These are phyloP conservation scores for Phytophthora hibernalis DNA, from an alignment of 352 stramenopile genomes.

Conservation along the genomic window DNA sequence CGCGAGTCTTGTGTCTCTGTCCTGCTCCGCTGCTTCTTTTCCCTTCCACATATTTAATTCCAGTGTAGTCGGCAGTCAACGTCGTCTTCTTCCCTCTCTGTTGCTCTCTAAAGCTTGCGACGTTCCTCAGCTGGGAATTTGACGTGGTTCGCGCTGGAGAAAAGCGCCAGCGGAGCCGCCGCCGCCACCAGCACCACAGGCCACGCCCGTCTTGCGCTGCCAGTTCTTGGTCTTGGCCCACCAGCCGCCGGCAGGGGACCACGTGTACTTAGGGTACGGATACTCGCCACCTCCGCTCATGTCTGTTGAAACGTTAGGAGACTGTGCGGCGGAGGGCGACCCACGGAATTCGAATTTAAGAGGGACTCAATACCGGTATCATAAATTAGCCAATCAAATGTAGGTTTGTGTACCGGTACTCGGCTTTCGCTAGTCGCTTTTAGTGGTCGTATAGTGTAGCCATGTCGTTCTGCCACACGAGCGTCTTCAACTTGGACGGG, in stretches of 20 bases:
- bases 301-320: slow-evolving; percentile 16
- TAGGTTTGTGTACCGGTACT: background rate
- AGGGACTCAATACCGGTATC: background rate
- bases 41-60: slow-evolving; percentile 32
- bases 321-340: slow-evolving; percentile 27
- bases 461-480: slow-evolving; percentile 29
- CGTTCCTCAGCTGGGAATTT: slow-evolving; percentile 80
- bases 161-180: slow-evolving; percentile 61
- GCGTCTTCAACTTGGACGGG: slow-evolving; percentile 26
- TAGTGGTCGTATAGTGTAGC: background rate
- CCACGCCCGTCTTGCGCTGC: slow-evolving; percentile 78
- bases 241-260: slow-evolving; percentile 86
- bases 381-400: background rate
- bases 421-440: background rate
- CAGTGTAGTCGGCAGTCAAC: slow-evolving; percentile 3
- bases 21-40: slow-evolving; percentile 1
- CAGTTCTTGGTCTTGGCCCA: slow-evolving; percentile 88
- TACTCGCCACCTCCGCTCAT: slow-evolving; percentile 88
- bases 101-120: slow-evolving; percentile 50
- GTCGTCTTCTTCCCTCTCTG: background rate
- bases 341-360: slow-evolving; percentile 1
- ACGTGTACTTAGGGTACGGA: slow-evolving; percentile 89
- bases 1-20: slow-evolving; percentile 1
- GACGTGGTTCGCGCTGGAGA: slow-evolving; percentile 69
- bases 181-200: slow-evolving; percentile 57